Conservation (phyloP, 2,329 filamentous ascomycete species). For the Kalmusia sp. region DNA sequence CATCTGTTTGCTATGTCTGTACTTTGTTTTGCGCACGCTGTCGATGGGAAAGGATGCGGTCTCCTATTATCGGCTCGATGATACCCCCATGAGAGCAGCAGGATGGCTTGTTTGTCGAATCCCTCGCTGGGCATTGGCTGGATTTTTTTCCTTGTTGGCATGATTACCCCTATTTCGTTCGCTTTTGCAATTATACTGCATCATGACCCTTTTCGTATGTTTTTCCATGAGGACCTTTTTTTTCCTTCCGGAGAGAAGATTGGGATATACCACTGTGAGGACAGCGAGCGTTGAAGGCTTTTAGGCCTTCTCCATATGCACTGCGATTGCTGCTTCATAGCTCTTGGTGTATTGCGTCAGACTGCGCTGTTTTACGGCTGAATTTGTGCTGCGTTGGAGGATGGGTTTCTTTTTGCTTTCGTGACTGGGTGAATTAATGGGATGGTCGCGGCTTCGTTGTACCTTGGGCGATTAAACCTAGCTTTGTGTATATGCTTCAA, state of each 20-base stretch:
- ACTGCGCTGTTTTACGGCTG: background rate
- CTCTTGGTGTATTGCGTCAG: background rate
- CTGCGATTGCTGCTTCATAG: background rate
- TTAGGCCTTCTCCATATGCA: background rate
- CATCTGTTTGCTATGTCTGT: conserved; percentile 7
- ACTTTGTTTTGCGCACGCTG: conserved; percentile 19
- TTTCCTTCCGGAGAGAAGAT: background rate
- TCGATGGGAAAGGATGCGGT: conserved; percentile 18
- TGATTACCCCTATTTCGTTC: conserved; percentile 2
- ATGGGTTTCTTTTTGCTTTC: background rate
- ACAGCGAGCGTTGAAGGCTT: conserved; percentile 14
- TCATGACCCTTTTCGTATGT: background rate
- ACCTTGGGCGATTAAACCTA: background rate
- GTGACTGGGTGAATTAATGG: background rate
- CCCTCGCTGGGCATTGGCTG: conserved; percentile 15
- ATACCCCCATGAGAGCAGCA: conserved; percentile 35
- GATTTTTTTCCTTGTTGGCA: conserved; percentile 9
- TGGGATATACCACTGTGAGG: conserved; percentile 13
- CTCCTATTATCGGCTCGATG: conserved; percentile 34
- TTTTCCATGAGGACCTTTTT: background rate
- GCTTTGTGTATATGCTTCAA: conserved; percentile 9
- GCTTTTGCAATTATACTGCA: background rate
- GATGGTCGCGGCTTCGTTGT: background rate
- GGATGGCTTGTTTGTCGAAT: conserved; percentile 25
- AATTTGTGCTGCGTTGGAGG: background rate